These are phyloP conservation scores for Wickerhamiella spandovensis DNA, from an alignment of 805 yeast species.

Conservation along the genomic window DNA sequence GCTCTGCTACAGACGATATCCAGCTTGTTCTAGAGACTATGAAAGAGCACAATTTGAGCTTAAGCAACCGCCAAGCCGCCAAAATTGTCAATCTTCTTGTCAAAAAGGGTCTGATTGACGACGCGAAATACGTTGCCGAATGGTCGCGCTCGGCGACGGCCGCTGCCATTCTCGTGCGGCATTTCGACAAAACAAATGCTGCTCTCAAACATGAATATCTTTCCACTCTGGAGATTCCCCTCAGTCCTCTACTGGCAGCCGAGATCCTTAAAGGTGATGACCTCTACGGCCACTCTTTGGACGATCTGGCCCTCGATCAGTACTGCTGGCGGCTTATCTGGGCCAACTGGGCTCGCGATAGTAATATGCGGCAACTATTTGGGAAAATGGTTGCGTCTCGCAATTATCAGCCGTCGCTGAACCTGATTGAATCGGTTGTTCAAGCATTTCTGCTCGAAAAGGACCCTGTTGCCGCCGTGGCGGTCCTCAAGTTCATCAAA, in stretches of 20 bases:
- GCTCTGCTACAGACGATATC: not conserved
- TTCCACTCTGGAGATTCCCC: not conserved
- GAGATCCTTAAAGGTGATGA: slow-evolving; percentile 2
- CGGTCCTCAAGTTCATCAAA: slow-evolving; percentile 3
- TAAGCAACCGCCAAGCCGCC: not conserved
- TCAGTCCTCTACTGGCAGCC: slow-evolving; percentile 2
- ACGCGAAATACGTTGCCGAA: not conserved
- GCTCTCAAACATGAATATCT: not conserved
- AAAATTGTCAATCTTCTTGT: not conserved
- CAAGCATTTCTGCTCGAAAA: slow-evolving; percentile 5
- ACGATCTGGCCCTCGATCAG: slow-evolving; percentile 6
- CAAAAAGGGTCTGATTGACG: not conserved
- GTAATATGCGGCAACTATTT: slow-evolving; percentile 1
- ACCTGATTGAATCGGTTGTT: slow-evolving; percentile 2
- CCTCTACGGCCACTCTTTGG: not conserved
- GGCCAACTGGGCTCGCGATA: not conserved
- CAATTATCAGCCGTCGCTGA: slow-evolving; percentile 1
- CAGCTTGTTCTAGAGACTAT: not conserved
- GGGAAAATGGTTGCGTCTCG: not conserved
- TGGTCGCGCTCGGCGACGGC: not conserved
- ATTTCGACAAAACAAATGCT: not conserved
- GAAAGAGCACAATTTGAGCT: not conserved
- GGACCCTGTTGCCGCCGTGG: slow-evolving; percentile 4
- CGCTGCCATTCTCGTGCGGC: not conserved
- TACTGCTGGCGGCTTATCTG: slow-evolving; percentile 10